Base-by-base conservation (phyloP, 2,329 filamentous ascomycete species). In the Lasiodiplodia gonubiensis region DNA sequence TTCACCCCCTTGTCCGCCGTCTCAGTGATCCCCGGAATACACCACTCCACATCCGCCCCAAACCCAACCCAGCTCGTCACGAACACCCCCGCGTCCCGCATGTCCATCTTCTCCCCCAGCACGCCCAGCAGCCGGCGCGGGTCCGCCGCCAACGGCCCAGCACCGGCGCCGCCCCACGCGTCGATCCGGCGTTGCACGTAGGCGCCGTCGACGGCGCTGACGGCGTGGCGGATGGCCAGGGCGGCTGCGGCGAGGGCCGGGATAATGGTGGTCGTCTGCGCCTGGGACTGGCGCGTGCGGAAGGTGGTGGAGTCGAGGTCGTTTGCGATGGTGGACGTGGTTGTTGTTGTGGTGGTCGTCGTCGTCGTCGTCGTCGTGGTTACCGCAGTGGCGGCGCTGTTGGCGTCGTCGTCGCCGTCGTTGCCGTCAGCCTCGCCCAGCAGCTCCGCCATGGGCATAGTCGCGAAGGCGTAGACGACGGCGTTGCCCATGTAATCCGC, bases 21-120 rank as follows among this genome's bases (percentile, higher is more conserved):
- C 48, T 5, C 46, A 7, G 4, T 8, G n/a, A n/a, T n/a, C 46
- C 1, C 46, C 21, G 46, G 48, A 10, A 65, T 39, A 3, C 35
- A 0, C 49, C 49, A 55, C 37, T 11, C 51, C n/a, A 35, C 63
- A 16, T 55, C 51, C 11, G 51, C 63, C 5, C 63, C 63, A 7
- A 65, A 55, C 14, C 8, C 37, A 4, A 25, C 51, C 63, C 63
- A 65, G 10, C 30, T 42, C 7, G 49, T 65, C 3, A 57, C 21
- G 6, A 54, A 65, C 2, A 65, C 27, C 6, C 63, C 63, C 3
- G 51, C 6, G 3, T 25, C 11, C 18, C 1, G 0, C 23, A 55
- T 27, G 4, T 55, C 52, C 11, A 65, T 18, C 16, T 16, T 10
- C 11, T 2, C 4, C 4, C 25, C 54, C 10, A 57, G 33, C 7